Conservation (phyloP, 768 basidiomycete genomes). For the Russula sp. region DNA sequence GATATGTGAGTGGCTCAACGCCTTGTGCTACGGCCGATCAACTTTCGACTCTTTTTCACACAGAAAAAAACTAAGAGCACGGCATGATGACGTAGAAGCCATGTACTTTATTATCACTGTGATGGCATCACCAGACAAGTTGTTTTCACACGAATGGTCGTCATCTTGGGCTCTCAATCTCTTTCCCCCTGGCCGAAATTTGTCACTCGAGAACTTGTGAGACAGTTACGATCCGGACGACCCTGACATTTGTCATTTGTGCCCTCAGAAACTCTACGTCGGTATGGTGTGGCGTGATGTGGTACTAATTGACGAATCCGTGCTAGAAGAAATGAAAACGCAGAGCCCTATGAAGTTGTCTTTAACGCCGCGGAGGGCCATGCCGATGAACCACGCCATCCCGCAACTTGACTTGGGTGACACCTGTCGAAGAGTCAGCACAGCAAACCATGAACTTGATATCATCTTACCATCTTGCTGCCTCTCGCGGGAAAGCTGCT, state of each 20-base stretch:
- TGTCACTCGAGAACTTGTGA: not conserved
- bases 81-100: constrained; percentile 6
- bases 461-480: constrained; percentile 32
- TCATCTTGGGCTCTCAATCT: not conserved
- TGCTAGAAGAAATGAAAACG: not conserved
- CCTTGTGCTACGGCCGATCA: not conserved
- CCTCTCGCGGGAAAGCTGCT: constrained; percentile 38
- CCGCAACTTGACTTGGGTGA: not conserved
- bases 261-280: not conserved
- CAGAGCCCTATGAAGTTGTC: not conserved
- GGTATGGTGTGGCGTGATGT: not conserved
- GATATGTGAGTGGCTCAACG: constrained; percentile 62
- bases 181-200: no score
- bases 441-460: not conserved
- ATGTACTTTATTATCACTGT: not conserved
- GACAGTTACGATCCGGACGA: not conserved
- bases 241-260: not conserved
- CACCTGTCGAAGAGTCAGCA: constrained; percentile 7
- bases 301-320: no score
- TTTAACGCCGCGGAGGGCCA: not conserved
- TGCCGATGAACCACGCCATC: constrained; percentile 1
- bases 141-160: not conserved
- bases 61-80: constrained; percentile 40
- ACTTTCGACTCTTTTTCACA: constrained; percentile 24
- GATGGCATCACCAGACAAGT: not conserved